Conservation (phyloP, 2,329 filamentous ascomycete species). For the Claviceps paspali region DNA sequence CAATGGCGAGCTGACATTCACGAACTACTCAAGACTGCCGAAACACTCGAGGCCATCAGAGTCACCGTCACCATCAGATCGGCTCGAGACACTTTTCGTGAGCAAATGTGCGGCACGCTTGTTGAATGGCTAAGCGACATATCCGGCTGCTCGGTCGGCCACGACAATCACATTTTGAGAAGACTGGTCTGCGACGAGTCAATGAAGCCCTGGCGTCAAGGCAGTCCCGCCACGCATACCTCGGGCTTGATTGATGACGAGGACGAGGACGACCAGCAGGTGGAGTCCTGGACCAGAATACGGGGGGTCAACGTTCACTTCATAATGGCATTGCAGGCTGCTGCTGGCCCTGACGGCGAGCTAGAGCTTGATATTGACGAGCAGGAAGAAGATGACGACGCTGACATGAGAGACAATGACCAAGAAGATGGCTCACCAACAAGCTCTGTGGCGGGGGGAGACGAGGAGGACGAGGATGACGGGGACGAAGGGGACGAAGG, state of each 20-base stretch:
- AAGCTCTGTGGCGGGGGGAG: conserved; percentile 22
- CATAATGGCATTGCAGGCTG: conserved; percentile 21
- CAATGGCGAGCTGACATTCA: conserved; percentile 60
- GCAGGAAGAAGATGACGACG: conserved; percentile 30
- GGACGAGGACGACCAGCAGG: conserved; percentile 33
- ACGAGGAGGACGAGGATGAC: conserved; percentile 37
- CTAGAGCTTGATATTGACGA: conserved; percentile 16
- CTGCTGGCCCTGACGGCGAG: conserved; percentile 14
- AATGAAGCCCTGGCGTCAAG: conserved; percentile 71
- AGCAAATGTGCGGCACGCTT: conserved; percentile 97
- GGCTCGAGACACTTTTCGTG: conserved; percentile 84
- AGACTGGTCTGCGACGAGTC: conserved; percentile 82
- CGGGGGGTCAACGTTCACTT: conserved; percentile 21
- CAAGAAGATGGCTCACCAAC: conserved; percentile 20
- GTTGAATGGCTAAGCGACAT: conserved; percentile 95
- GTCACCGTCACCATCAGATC: conserved; percentile 91
- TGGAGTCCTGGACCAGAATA: conserved; percentile 19
- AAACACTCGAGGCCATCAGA: conserved; percentile 85
- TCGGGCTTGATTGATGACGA: conserved; percentile 26
- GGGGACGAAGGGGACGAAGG: conserved; percentile 32
- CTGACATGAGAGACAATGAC: conserved; percentile 27
- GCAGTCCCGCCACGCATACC: conserved; percentile 69
- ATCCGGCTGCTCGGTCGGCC: conserved; percentile 69
- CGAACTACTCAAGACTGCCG: conserved; percentile 61
- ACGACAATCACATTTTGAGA: conserved; percentile 64